These are phyloP conservation scores for Breynia disticha DNA, from an alignment of 441 rosid genomes.

Conservation along the genomic window DNA sequence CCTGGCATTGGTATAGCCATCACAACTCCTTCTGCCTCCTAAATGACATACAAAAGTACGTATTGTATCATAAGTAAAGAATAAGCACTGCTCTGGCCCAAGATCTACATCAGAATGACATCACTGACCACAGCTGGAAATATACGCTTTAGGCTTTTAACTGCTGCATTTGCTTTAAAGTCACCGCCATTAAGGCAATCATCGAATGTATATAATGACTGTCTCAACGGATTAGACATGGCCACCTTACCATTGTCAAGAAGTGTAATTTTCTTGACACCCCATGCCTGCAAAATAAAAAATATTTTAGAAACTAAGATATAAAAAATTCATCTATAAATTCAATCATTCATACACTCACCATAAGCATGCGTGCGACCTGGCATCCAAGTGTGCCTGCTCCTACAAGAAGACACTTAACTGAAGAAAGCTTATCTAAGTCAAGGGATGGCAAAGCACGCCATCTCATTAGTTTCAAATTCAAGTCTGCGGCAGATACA, in stretches of 20 bases:
- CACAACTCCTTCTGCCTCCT: constrained; percentile 74
- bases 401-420: constrained; percentile 93
- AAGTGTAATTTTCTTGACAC: constrained; percentile 76
- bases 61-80: constrained; percentile 1
- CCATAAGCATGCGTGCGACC: constrained; percentile 95
- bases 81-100: background rate
- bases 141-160: constrained; percentile 66
- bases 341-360: constrained; percentile 19
- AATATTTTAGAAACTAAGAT: constrained; percentile 14
- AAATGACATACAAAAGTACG: constrained; percentile 4
- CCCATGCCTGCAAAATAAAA: constrained; percentile 66
- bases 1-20: constrained; percentile 99
- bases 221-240: constrained; percentile 96
- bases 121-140: constrained; percentile 68
- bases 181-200: constrained; percentile 82
- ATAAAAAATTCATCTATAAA: background rate
- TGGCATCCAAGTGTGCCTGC: constrained; percentile 98
- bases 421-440: constrained; percentile 52
- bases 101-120: background rate
- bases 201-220: constrained; percentile 76
- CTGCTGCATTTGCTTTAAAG: constrained; percentile 81
- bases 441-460: constrained; percentile 88
- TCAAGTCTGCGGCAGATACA: constrained; percentile 83
- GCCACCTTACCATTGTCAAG: constrained; percentile 90
- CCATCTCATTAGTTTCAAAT: constrained; percentile 95